Evolutionary conservation across 2,329 filamentous ascomycete species (phyloP).

Genomic region (Venturia asperata): DNA sequence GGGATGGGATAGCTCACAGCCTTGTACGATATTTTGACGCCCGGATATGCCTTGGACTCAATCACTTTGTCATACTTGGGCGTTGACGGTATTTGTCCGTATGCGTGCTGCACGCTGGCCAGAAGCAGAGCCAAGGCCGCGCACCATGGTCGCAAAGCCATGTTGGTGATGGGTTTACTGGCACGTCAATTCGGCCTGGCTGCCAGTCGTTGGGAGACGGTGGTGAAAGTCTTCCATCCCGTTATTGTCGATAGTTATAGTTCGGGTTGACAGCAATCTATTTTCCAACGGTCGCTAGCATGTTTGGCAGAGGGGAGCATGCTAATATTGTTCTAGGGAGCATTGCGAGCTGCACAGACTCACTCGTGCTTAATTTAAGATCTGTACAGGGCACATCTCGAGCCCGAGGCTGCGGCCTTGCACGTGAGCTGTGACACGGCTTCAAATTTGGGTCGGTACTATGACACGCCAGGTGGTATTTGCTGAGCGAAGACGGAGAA

Average conservation of each 20-base stretch:
- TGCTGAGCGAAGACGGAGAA: no score
- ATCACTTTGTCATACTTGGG: slow-evolving; percentile 16
- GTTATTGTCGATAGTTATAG: not conserved
- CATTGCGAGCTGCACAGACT: not conserved
- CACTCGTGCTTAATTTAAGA: not conserved
- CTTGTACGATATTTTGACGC: slow-evolving; percentile 14
- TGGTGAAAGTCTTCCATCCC: not conserved
- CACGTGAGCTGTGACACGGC: no score
- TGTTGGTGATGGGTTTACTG: not conserved
- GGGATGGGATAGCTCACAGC: slow-evolving; percentile 1
- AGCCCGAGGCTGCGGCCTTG: no score
- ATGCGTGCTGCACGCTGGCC: not conserved
- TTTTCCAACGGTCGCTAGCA: not conserved
- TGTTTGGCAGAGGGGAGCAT: not conserved
- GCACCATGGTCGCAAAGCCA: not conserved
- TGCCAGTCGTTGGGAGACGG: not conserved
- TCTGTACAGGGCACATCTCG: no score
- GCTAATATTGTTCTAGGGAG: not conserved
- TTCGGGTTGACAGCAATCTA: not conserved
- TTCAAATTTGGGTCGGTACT: no score
- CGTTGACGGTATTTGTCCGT: slow-evolving; percentile 1
- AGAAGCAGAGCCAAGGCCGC: not conserved
- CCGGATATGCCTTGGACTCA: slow-evolving; percentile 15
- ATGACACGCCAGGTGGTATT: no score
- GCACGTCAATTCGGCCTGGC: not conserved